Evolutionary conservation across 352 stramenopile species (phyloP), one percentile per base, ranked within the genome.

Genomic region (Globisporangium rhizosaccharum): DNA sequence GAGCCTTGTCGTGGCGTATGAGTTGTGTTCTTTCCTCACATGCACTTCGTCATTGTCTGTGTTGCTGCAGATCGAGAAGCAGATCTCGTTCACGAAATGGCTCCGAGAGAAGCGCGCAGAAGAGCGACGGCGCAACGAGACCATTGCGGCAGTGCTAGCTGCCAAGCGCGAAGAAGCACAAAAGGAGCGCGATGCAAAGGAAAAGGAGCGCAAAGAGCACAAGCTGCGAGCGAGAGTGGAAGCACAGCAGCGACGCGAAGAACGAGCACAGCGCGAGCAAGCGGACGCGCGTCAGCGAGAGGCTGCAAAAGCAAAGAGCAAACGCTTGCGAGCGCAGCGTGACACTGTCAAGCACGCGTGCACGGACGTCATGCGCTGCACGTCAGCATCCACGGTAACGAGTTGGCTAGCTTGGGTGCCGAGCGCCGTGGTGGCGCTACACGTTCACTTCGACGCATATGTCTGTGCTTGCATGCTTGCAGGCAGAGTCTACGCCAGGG

Each of bases 41-140:
- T 10, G 26, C 23, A 46, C 18, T 2, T 37, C 36, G 25, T n/a
- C 15, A 48, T 8, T n/a, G 11, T 39, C 14, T 1, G n/a, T 45
- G 26, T 18, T 20, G 2, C 28, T 59, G 28, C 51, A 90, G 80
- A 62, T 87, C 28, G 64, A 69, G 30, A 76, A 76, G 44, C 57
- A 70, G 12, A 74, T 84, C 39, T 59, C 78, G 28, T 85, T 79
- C 25, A 15, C 49, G 4, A 58, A 64, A 10, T 90, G 81, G 81
- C 51, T 88, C 20, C 67, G 69, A 36, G 45, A 69, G 36, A 85
- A 76, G 53, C 59, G 26, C 25, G 50, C 26, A 6, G 46, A 46
- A 3, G 56, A 69, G 26, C 47, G 47, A 10, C 37, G 18, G 3
- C 42, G 51, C 1, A 41, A 44, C 11, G 41, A n/a, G 0, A 12